Evolutionary conservation across 1,284 basidiomycete species (phyloP), one percentile per base, ranked within the genome.

Genomic region (Puccinia triticina): DNA sequence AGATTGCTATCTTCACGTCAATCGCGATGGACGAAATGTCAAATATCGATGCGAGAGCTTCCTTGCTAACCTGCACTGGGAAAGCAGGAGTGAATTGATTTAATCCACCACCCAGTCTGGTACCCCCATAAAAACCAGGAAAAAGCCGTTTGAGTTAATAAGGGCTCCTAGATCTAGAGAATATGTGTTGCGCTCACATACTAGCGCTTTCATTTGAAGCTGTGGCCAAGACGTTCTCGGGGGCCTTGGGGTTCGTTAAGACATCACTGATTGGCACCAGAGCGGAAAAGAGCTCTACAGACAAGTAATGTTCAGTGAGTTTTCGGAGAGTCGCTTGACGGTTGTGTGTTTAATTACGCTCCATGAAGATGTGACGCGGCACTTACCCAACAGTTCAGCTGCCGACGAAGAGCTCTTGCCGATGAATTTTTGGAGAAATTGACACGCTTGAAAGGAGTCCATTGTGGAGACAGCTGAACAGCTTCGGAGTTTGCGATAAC

Each of bases 371-470:
- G 16, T 11, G 37, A 40, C 7, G n/a, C 2, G n/a, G 29, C 57
- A 34, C 32, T 55, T 34, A 53, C 72, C 72, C 2, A 74, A 57
- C n/a, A 74, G 72, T 55, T 74, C 50, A 14, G 23, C 14, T 11
- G 21, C 34, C 16, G 72, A 74, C 21, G 72, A 74, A 7, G 72
- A 74, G 26, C 18, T 57, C 26, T 37, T 57, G n/a, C 72, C 72
- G n/a, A 74, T 53, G 72, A 57, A 74, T 23, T 18, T 55, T 10
- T 74, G 72, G 29, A 74, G 46, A 55, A 29, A 53, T 74, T 74
- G 72, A 46, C 72, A 74, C 7, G 72, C 50, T 74, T 74, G 26
- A n/a, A 74, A 40, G 12, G 29, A 4, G 53, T 74, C 72, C 72
- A 74, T 74, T 12, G 50, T 53, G 50, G 18, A 3, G 34, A 57